Evolutionary conservation across 805 yeast genomes (phyloP), one percentile per base, ranked within the genome.

Genomic region (Peterozyma toletana): DNA sequence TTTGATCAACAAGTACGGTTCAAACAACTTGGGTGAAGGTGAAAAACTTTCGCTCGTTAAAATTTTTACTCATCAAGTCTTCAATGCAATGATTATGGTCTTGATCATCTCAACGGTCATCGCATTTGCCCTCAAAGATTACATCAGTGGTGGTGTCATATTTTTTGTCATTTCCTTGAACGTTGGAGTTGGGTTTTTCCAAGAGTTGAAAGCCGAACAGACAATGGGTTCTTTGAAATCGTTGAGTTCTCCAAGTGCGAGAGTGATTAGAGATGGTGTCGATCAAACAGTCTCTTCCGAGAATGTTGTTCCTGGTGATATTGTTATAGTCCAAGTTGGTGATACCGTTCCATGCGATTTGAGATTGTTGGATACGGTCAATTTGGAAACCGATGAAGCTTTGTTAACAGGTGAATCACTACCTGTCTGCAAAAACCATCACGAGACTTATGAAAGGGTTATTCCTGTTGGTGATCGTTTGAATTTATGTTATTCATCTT

Each of bases 381-480:
- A 83, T 58, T 78, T 84, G 50, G 90, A 83, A 57, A 77, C 86
- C 10, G 91, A 90, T 56, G 99, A 93, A 62, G 83, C 96, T 2
- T 65, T 90, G 18, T 68, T 93, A 44, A 91, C 99, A 0, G 99
- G 99, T 40, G 99, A 93, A 63, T 77, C 96, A 0, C 57, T 77
- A 35, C 90, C 96, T 1, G 75, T 84, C n/a, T 63, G 70, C 14
- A 83, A 83, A 57, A 68, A 73, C 40, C 70, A 66, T 21, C 53
- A 58, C 0, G 64, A 64, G 10, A 63, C 69, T 9, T 78, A 71
- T 47, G 53, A 60, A 2, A 54, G 53, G 35, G 54, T 57, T 14
- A 62, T 75, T 11, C 83, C 87, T 9, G 83, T 84, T 29, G 91
- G 90, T 41, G 91, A 85, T 57, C 66, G 91, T 37, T 57, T 77